These are phyloP conservation scores for Reticulascus tulasneorum DNA, from an alignment of 2,329 filamentous ascomycete genomes.

Conservation along the genomic window DNA sequence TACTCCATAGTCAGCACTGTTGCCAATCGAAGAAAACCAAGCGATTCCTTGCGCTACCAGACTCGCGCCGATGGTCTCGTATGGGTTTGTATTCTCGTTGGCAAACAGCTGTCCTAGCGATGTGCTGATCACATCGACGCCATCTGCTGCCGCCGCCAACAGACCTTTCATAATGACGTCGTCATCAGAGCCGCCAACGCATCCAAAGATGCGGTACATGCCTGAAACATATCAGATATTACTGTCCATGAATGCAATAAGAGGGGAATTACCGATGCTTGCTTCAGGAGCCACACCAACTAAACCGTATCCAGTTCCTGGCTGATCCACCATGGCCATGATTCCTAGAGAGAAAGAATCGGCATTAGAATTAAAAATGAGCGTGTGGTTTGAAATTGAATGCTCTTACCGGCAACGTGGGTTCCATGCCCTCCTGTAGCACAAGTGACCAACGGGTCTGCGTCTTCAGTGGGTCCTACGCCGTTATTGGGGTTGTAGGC, in stretches of 20 bases:
- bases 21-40: conserved; percentile 48
- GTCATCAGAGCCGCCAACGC: conserved; percentile 21
- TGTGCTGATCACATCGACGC: conserved; percentile 23
- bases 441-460: too few relatives aligned
- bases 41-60: conserved; percentile 51
- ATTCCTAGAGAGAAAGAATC: too few relatives aligned
- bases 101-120: conserved; percentile 26
- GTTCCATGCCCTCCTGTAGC: conserved; percentile 35
- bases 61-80: too few relatives aligned
- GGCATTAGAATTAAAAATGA: too few relatives aligned
- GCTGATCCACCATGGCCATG: conserved; percentile 36
- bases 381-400: conserved; percentile 1
- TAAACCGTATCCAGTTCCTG: conserved; percentile 30
- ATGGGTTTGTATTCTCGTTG: too few relatives aligned
- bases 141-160: conserved; percentile 19
- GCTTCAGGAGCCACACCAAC: conserved; percentile 34
- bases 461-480: conserved; percentile 10
- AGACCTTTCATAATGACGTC: conserved; percentile 21
- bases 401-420: conserved; percentile 33
- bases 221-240: too few relatives aligned
- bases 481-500: conserved; percentile 19
- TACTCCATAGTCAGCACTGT: conserved; percentile 39
- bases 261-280: too few relatives aligned
- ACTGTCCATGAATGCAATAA: too few relatives aligned
- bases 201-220: conserved; percentile 33